Conservation (phyloP, 2,329 filamentous ascomycete genomes). For the Alternaria triticina region DNA sequence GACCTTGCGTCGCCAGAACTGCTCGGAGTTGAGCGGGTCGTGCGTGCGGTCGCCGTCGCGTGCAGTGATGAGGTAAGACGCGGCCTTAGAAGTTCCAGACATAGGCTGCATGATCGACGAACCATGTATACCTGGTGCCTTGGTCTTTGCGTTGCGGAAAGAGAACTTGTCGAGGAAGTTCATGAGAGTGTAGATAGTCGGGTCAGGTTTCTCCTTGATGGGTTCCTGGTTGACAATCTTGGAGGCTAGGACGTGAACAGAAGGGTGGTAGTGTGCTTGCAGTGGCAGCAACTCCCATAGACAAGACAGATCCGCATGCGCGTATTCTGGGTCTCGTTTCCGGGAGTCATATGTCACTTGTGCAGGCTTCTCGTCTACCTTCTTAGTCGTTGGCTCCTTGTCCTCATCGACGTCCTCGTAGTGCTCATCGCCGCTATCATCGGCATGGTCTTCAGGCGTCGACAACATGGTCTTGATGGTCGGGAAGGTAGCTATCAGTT, state of each 20-base stretch:
- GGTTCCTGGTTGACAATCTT: constrained; percentile 72
- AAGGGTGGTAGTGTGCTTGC: constrained; percentile 86
- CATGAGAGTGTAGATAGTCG: constrained; percentile 87
- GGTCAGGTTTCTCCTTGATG: constrained; percentile 85
- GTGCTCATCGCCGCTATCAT: constrained; percentile 74
- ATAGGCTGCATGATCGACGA: constrained; percentile 97
- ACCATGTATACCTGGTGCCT: constrained; percentile 67
- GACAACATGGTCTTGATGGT: constrained; percentile 75
- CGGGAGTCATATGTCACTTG: constrained; percentile 74
- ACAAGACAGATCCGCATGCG: constrained; percentile 89
- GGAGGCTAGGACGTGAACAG: constrained; percentile 82
- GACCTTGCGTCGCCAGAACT: constrained; percentile 91
- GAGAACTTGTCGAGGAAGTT: constrained; percentile 98
- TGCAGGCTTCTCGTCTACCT: constrained; percentile 19
- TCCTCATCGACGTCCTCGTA: constrained; percentile 68
- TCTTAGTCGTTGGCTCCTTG: constrained; percentile 31
- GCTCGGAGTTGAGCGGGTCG: constrained; percentile 79
- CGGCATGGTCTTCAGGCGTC: constrained; percentile 75
- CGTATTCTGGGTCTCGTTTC: constrained; percentile 89
- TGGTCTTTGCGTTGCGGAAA: constrained; percentile 89
- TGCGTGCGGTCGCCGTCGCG: constrained; percentile 64
- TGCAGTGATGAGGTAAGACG: constrained; percentile 66
- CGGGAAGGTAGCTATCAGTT: constrained; percentile 80
- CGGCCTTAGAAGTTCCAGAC: constrained; percentile 64
- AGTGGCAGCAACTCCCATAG: constrained; percentile 91